Evolutionary conservation across 148 eudicot species (phyloP).

Genomic region (Chenopodium quinoa): DNA sequence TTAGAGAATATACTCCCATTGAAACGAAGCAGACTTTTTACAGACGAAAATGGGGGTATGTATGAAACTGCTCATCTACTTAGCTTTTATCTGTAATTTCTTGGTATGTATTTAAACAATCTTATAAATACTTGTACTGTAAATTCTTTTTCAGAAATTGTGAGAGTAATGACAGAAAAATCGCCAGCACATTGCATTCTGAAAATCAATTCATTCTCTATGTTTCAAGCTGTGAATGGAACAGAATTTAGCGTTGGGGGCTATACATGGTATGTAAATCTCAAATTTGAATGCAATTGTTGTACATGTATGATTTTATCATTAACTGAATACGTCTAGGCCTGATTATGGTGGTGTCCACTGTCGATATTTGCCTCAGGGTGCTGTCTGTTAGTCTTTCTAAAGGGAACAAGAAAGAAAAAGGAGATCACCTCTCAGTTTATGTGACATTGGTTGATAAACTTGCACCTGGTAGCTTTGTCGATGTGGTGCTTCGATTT

Average conservation of each 20-base stretch:
- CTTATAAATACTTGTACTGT: too few relatives aligned
- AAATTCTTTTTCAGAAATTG: neutral
- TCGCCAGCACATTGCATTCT: slow-evolving; percentile 19
- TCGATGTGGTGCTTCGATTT: slow-evolving; percentile 9
- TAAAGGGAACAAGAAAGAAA: slow-evolving; percentile 14
- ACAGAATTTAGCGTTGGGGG: slow-evolving; percentile 11
- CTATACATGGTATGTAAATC: slow-evolving; percentile 1
- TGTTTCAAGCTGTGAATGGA: slow-evolving; percentile 1
- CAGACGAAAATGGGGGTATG: too few relatives aligned
- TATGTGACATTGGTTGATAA: slow-evolving; percentile 17
- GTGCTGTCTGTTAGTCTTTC: slow-evolving; percentile 9
- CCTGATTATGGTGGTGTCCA: too few relatives aligned
- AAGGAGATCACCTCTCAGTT: slow-evolving; percentile 19
- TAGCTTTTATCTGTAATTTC: too few relatives aligned
- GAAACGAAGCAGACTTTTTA: too few relatives aligned
- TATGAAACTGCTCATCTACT: too few relatives aligned
- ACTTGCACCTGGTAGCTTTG: neutral
- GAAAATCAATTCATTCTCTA: slow-evolving; percentile 8
- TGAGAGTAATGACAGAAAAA: neutral
- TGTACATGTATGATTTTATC: too few relatives aligned
- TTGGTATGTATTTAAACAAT: too few relatives aligned
- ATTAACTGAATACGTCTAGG: too few relatives aligned
- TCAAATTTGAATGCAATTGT: too few relatives aligned
- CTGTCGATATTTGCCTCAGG: neutral
- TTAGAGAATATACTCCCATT: too few relatives aligned